phyloP scores from a whole-genome alignment of 2,329 filamentous ascomycete species.

The Fusarium chuoi region DNA sequence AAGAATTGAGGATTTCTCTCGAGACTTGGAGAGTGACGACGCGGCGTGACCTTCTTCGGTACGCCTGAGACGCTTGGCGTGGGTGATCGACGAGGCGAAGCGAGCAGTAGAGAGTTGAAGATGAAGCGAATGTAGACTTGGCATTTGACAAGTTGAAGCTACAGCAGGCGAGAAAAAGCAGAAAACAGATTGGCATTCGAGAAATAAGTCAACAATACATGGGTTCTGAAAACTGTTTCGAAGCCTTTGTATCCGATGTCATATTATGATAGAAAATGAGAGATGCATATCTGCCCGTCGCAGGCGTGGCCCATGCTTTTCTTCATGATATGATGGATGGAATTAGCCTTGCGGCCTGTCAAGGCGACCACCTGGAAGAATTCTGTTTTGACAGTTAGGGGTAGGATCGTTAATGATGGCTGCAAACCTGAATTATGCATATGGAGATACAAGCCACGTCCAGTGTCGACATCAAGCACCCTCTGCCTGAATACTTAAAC shows the following conservation, averaged over 20 bases:
- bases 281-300: accelerated
- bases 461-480: no score
- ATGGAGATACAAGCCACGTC: no score
- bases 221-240: accelerated
- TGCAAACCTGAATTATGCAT: background rate
- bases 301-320: accelerated
- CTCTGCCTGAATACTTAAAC: no score
- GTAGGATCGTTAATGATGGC: no score
- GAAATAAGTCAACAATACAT: accelerated
- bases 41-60: background rate
- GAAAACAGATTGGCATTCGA: accelerated
- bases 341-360: background rate
- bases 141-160: background rate
- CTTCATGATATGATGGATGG: background rate
- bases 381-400: accelerated
- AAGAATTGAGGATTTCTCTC: accelerated
- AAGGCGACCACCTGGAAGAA: no score
- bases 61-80: background rate
- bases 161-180: accelerated
- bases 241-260: background rate
- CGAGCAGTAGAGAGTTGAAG: accelerated
- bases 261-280: accelerated
- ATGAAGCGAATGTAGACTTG: background rate
- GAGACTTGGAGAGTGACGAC: accelerated
- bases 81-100: no score